Conservation (phyloP, 257 asterid species). For the Solanum chiquidenum region DNA sequence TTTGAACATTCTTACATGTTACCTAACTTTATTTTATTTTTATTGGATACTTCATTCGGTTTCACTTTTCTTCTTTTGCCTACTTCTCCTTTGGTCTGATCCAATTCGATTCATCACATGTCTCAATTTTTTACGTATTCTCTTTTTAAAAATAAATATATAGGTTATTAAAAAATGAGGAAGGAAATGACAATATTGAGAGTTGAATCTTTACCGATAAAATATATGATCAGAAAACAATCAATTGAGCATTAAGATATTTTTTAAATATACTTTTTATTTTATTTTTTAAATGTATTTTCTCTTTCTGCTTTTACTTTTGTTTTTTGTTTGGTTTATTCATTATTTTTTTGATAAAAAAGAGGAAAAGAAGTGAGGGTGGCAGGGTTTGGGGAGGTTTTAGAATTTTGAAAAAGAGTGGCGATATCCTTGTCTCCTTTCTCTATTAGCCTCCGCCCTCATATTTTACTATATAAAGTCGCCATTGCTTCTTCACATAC, state of each 20-base stretch:
- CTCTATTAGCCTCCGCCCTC: constrained; percentile 4
- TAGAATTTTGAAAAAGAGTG: neutral
- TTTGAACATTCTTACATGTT: no score
- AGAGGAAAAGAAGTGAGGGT: neutral
- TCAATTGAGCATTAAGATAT: neutral
- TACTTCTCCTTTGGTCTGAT: neutral
- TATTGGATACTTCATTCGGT: neutral
- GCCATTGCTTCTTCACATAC: constrained; percentile 24
- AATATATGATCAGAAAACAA: neutral
- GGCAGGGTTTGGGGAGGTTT: neutral
- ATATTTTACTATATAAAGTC: constrained; percentile 26
- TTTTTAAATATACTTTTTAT: neutral
- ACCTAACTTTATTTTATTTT: no score
- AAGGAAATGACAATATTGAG: neutral
- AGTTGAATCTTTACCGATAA: neutral
- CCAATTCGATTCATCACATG: neutral
- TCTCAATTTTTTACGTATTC: no score
- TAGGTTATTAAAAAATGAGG: neutral
- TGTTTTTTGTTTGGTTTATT: neutral
- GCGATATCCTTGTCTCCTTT: neutral
- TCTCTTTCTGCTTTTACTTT: neutral
- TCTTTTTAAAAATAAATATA: neutral
- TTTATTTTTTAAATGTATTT: neutral
- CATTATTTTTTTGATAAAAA: neutral
- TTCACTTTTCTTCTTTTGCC: neutral